These are phyloP conservation scores for Dioscorea dumetorum DNA, from an alignment of 106 monocot genomes.

Conservation along the genomic window DNA sequence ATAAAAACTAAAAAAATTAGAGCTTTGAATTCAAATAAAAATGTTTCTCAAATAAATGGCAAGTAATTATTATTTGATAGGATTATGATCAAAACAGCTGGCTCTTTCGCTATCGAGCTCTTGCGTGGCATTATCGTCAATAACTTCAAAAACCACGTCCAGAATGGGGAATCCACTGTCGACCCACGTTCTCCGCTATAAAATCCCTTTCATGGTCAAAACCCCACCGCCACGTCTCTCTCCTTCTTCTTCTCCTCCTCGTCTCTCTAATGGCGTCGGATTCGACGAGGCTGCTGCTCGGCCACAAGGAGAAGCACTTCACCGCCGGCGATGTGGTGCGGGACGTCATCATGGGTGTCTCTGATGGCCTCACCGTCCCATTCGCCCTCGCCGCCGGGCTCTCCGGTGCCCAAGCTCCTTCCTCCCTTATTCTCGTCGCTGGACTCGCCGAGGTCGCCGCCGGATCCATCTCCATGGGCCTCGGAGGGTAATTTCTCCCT, in stretches of 20 bases:
- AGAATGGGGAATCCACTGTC: not conserved
- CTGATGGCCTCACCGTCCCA: slow-evolving; percentile 96
- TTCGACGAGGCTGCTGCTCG: slow-evolving; percentile 23
- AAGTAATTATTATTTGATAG: not conserved
- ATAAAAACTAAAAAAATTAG: not conserved
- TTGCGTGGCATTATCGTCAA: not conserved
- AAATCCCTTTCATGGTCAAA: not conserved
- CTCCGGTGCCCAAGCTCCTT: slow-evolving; percentile 79
- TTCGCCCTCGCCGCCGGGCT: slow-evolving; percentile 98
- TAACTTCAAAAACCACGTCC: not conserved
- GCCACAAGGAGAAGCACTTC: slow-evolving; percentile 91
- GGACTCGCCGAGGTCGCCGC: slow-evolving; percentile 93
- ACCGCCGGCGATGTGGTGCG: slow-evolving; percentile 79
- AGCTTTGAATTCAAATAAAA: not conserved
- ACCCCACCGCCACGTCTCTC: not conserved
- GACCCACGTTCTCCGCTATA: not conserved
- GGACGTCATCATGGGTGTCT: slow-evolving; percentile 93
- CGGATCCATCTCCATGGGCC: slow-evolving; percentile 96
- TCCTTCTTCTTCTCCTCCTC: not conserved
- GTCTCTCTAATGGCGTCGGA: not conserved
- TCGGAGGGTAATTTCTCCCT: slow-evolving; percentile 56
- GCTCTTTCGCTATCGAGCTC: not conserved
- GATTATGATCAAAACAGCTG: not conserved
- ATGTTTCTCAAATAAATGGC: not conserved
- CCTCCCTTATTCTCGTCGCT: slow-evolving; percentile 81